Evolutionary conservation across 768 basidiomycete genomes (phyloP).

Genomic region (Mycena leptocephala): DNA sequence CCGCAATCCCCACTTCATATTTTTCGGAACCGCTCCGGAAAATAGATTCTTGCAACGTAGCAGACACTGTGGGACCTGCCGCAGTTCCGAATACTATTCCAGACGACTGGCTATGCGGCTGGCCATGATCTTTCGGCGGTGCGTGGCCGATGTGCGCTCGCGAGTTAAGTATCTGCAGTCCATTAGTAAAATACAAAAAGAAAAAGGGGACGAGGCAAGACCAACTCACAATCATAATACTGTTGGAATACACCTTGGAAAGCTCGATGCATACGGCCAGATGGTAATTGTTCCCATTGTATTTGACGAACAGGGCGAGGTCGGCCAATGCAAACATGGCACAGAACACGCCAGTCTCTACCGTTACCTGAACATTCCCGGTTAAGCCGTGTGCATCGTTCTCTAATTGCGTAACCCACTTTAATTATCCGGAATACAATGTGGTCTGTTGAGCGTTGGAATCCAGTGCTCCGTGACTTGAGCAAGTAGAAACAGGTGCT

Average conservation of each 20-base stretch:
- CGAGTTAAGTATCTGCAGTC: constrained; percentile 19
- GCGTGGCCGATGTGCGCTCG: constrained; percentile 8
- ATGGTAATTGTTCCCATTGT: constrained; percentile 34
- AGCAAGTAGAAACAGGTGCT: constrained; percentile 41
- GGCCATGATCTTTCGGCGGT: not conserved
- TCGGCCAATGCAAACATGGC: constrained; percentile 37
- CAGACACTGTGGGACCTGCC: not conserved
- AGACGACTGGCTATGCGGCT: not conserved
- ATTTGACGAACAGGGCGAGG: constrained; percentile 36
- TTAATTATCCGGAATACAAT: constrained; percentile 25
- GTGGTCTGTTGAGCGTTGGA: constrained; percentile 19
- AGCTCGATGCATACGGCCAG: constrained; percentile 31
- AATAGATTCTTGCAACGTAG: not conserved
- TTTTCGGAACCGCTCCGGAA: not conserved
- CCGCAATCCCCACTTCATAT: not conserved
- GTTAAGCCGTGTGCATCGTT: not conserved
- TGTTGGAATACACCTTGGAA: constrained; percentile 42
- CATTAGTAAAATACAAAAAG: not conserved
- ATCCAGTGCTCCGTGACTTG: constrained; percentile 16
- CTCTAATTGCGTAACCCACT: not conserved
- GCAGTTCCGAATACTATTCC: not conserved
- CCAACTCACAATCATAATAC: constrained; percentile 17
- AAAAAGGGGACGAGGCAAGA: no score
- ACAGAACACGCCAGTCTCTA: constrained; percentile 37
- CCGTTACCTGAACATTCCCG: constrained; percentile 27